A percentile compares a stretch with the other conserved stretches of the same genome.
Conservation (phyloP, 2,329 filamentous ascomycete species). For the Trematosphaeria pertusa region DNA sequence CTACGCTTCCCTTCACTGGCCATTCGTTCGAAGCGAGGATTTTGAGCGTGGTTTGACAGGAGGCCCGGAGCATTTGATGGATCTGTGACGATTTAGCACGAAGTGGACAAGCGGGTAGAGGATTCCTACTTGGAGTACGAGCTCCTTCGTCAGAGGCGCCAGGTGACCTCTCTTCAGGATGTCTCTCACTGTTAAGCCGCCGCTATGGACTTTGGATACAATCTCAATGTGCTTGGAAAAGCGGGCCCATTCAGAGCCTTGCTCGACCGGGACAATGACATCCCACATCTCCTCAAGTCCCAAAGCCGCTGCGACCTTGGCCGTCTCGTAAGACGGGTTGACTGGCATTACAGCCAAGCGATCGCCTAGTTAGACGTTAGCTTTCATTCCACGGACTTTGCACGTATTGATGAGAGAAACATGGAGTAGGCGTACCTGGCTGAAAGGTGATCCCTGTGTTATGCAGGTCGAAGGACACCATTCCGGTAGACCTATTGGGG, state of each 20-base stretch:
- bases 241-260: conserved; percentile 51
- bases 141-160: conserved; percentile 59
- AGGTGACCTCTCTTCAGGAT: conserved; percentile 61
- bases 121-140: conserved; percentile 52
- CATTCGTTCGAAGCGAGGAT: conserved; percentile 59
- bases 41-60: conserved; percentile 58
- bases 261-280: conserved; percentile 47
- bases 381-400: not conserved
- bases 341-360: conserved; percentile 62
- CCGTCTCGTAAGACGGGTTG: conserved; percentile 61
- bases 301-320: conserved; percentile 60
- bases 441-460: conserved; percentile 61
- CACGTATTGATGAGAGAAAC: not conserved
- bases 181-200: conserved; percentile 54
- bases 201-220: conserved; percentile 32
- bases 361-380: conserved; percentile 42
- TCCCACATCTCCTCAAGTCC: conserved; percentile 57
- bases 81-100: conserved; percentile 24
- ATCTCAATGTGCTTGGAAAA: conserved; percentile 57
- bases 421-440: conserved; percentile 39
- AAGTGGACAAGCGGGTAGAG: not conserved
- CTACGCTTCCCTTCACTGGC: conserved; percentile 60
- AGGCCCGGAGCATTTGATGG: conserved; percentile 58
- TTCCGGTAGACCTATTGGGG: conserved; percentile 53
- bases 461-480: conserved; percentile 59